These are phyloP conservation scores for Candida piceae DNA, from an alignment of 805 yeast species.

Conservation along the genomic window DNA sequence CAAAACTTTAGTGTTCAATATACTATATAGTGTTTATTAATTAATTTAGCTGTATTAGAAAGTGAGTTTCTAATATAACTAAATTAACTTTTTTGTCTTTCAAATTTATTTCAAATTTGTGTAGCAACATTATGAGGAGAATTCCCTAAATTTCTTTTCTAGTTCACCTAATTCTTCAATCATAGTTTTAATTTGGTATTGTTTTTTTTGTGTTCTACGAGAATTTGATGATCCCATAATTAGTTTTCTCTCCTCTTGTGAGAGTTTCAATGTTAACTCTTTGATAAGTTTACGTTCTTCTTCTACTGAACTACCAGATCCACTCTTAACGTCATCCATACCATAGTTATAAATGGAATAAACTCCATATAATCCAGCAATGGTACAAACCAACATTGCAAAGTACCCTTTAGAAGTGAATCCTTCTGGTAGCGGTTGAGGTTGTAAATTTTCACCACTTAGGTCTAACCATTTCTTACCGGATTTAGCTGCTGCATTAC, in stretches of 20 bases:
- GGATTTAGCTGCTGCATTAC: constrained; percentile 70
- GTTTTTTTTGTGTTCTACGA: not conserved
- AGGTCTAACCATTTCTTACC: constrained; percentile 49
- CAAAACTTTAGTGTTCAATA: no score
- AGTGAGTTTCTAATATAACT: no score
- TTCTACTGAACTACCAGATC: constrained; percentile 20
- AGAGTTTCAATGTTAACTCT: constrained; percentile 11
- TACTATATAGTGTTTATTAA: no score
- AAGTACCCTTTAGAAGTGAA: constrained; percentile 67
- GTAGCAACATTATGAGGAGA: not conserved
- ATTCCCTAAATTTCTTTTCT: constrained; percentile 14
- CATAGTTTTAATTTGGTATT: constrained; percentile 10
- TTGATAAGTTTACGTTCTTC: constrained; percentile 14
- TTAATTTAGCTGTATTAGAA: no score
- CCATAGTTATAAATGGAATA: constrained; percentile 59
- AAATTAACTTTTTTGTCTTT: no score
- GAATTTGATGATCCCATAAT: constrained; percentile 1
- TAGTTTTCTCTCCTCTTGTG: constrained; percentile 8
- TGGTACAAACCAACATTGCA: constrained; percentile 51
- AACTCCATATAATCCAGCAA: constrained; percentile 57
- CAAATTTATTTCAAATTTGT: no score
- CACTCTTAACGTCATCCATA: constrained; percentile 53
- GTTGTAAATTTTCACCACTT: constrained; percentile 56
- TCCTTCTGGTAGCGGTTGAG: constrained; percentile 60
- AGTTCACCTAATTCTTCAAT: constrained; percentile 20